These are phyloP conservation scores for Rhodotorula sp. DNA, from an alignment of 1,284 basidiomycete genomes.

Conservation along the genomic window DNA sequence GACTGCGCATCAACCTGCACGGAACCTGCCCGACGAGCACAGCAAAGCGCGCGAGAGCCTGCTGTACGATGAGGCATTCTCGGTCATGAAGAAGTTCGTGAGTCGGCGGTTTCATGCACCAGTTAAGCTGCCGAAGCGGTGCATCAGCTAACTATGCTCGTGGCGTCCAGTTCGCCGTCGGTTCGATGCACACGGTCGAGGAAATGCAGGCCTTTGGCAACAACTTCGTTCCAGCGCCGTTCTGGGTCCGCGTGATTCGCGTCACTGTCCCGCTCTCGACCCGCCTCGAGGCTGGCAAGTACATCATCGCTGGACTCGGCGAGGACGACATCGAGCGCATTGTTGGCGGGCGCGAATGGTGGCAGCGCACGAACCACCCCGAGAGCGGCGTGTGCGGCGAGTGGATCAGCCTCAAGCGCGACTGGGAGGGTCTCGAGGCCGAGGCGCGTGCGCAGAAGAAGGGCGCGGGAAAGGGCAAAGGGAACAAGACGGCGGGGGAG, in stretches of 20 bases:
- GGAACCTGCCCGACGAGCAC: constrained; percentile 3
- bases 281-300: constrained; percentile 74
- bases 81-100: constrained; percentile 34
- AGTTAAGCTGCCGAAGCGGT: neutral
- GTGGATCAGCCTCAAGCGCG: constrained; percentile 72
- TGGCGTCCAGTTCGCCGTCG: constrained; percentile 16
- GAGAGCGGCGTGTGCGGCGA: constrained; percentile 78
- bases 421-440: constrained; percentile 48
- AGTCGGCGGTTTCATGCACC: constrained; percentile 42
- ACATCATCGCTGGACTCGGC: constrained; percentile 78
- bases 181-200: constrained; percentile 69
- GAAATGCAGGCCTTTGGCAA: constrained; percentile 82
- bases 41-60: constrained; percentile 69
- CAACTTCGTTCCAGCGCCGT: constrained; percentile 79
- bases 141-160: neutral
- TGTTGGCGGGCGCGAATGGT: constrained; percentile 92
- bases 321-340: constrained; percentile 74
- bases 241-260: constrained; percentile 79
- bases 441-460: constrained; percentile 23
- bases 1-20: neutral
- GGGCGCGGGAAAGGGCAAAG: neutral
- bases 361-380: constrained; percentile 81
- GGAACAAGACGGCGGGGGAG: constrained; percentile 9
- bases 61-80: constrained; percentile 68
- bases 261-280: constrained; percentile 64